Percentiles rank a stretch among this genome's conserved stretches.
phyloP scores from a whole-genome alignment of 169 alveolate genomes.

The Eimeria necatrix region DNA sequence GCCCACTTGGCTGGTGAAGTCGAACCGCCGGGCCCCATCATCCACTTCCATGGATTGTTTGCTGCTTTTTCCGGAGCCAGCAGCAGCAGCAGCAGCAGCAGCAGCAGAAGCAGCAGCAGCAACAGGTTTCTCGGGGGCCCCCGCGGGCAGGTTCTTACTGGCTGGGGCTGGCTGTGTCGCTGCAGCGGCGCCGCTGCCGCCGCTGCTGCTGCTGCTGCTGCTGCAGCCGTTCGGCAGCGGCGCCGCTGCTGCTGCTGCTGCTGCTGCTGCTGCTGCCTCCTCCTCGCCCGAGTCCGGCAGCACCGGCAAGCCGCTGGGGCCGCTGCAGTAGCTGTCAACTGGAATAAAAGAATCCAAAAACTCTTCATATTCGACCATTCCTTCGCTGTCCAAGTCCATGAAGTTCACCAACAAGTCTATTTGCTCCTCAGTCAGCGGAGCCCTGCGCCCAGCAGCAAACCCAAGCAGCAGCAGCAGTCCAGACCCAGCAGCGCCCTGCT shows the following conservation, averaged over 20 bases:
- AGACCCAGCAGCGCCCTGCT: too few species aligned
- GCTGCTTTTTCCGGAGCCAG: background rate
- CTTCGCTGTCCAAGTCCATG: constrained; percentile 84
- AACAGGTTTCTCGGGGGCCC: too few species aligned
- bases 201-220: too few species aligned
- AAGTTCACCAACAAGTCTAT: constrained; percentile 83
- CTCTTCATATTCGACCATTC: constrained; percentile 84
- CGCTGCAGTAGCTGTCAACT: constrained; percentile 76
- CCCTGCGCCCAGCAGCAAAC: constrained; percentile 53
- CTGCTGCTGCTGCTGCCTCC: background rate
- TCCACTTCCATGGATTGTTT: constrained; percentile 11
- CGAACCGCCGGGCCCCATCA: background rate
- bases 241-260: background rate
- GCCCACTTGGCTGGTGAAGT: background rate
- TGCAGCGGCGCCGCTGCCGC: background rate
- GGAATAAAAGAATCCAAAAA: constrained; percentile 85
- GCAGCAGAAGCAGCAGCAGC: too few species aligned
- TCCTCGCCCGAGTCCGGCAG: background rate
- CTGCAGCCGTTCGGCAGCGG: background rate
- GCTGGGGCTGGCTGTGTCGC: background rate
- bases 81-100: background rate
- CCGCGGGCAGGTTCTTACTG: constrained; percentile 15
- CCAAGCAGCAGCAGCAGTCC: constrained; percentile 4
- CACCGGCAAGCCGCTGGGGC: background rate
- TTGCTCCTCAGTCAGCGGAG: constrained; percentile 87